Percentiles rank a stretch among this genome's conserved stretches.
Evolutionary conservation across 2,329 filamentous ascomycete species (phyloP).

Genomic region (Fulvia fulva): DNA sequence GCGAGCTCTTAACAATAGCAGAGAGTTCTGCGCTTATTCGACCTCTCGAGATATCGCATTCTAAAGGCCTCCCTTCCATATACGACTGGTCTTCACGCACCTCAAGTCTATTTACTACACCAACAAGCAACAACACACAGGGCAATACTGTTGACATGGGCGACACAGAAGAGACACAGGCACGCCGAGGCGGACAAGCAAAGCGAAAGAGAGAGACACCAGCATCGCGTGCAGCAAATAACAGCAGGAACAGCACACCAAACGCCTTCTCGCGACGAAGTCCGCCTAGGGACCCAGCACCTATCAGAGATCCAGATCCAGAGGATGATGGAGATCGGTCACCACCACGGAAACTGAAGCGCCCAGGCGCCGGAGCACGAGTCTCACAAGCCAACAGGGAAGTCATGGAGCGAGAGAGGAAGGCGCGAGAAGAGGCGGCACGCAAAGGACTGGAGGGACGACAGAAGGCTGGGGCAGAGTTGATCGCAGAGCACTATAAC

Average conservation of each 20-base stretch:
- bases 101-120: too few relatives aligned
- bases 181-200: slow-evolving; percentile 12
- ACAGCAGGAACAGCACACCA: slow-evolving; percentile 26
- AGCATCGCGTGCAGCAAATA: slow-evolving; percentile 23
- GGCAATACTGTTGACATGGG: slow-evolving; percentile 14
- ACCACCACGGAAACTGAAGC: slow-evolving; percentile 37
- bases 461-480: slow-evolving; percentile 48
- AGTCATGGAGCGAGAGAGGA: slow-evolving; percentile 55
- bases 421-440: slow-evolving; percentile 38
- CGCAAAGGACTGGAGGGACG: slow-evolving; percentile 33
- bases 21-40: too few relatives aligned
- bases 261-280: slow-evolving; percentile 32
- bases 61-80: too few relatives aligned
- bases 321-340: slow-evolving; percentile 28
- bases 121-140: background rate
- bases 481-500: slow-evolving; percentile 93
- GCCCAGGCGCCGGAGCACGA: slow-evolving; percentile 44
- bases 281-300: slow-evolving; percentile 21
- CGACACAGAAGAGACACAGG: slow-evolving; percentile 18
- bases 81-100: too few relatives aligned
- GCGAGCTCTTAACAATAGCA: too few relatives aligned
- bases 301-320: slow-evolving; percentile 11
- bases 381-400: slow-evolving; percentile 65
- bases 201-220: slow-evolving; percentile 33
- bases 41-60: too few relatives aligned